Percentiles rank a stretch among this genome's conserved stretches.
These are phyloP conservation scores for Durotheca rogersii DNA, from an alignment of 495 filamentous ascomycete genomes.

Conservation along the genomic window DNA sequence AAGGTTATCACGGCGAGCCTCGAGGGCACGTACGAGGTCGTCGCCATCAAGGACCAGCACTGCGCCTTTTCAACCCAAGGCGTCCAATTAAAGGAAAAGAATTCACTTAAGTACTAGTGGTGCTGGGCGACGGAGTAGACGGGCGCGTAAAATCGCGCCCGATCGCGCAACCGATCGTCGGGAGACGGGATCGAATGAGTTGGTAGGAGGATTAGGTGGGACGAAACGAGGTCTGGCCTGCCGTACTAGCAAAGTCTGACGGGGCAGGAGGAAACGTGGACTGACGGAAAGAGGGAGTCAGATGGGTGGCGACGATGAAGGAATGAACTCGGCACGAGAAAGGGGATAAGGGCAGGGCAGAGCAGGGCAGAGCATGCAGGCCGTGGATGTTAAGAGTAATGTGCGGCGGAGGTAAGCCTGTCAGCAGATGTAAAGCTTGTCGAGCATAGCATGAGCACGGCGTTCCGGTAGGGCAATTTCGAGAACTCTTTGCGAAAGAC, in stretches of 20 bases:
- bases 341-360: background rate
- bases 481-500: conserved; percentile 16
- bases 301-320: background rate
- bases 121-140: too few species aligned
- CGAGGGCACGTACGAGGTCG: conserved; percentile 96
- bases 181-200: too few species aligned
- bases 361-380: too few species aligned
- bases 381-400: conserved; percentile 21
- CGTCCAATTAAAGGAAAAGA: conserved; percentile 47
- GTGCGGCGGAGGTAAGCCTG: conserved; percentile 11
- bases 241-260: too few species aligned
- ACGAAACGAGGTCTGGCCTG: too few species aligned
- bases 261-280: too few species aligned
- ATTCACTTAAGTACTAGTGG: conserved; percentile 17
- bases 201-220: too few species aligned
- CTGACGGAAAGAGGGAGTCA: too few species aligned
- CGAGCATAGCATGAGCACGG: conserved; percentile 39
- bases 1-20: conserved; percentile 80
- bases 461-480: conserved; percentile 33
- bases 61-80: conserved; percentile 77
- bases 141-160: too few species aligned
- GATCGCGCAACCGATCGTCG: too few species aligned
- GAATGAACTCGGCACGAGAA: background rate
- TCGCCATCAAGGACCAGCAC: conserved; percentile 87
- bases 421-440: too few species aligned